phyloP scores from a whole-genome alignment of 2,329 filamentous ascomycete genomes.

The Hypoxylon sp. region DNA sequence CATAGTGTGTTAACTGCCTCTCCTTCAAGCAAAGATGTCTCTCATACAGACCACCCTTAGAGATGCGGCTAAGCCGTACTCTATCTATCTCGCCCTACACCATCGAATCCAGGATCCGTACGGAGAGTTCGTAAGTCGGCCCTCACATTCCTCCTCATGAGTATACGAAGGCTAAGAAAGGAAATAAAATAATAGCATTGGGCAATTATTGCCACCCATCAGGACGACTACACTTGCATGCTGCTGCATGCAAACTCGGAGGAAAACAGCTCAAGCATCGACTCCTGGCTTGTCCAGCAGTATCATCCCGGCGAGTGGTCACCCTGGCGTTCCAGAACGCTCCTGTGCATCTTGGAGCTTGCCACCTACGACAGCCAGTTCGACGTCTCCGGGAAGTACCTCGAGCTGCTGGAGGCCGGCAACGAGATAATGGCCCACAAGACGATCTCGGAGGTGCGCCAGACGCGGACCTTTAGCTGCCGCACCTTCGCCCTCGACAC shows the following conservation, averaged over 20 bases:
- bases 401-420: background rate
- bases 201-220: conserved; percentile 3
- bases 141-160: background rate
- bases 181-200: conserved; percentile 6
- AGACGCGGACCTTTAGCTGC: background rate
- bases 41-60: too few species aligned
- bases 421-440: background rate
- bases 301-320: background rate
- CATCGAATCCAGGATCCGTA: background rate
- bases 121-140: conserved; percentile 9
- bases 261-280: too few species aligned
- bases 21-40: background rate
- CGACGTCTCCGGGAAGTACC: background rate
- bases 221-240: background rate
- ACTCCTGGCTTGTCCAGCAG: background rate
- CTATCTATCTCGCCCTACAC: conserved; percentile 8
- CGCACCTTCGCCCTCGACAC: conserved; percentile 12
- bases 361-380: background rate
- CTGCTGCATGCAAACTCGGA: background rate
- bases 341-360: conserved; percentile 13
- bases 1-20: background rate
- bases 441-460: background rate
- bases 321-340: background rate
- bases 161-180: background rate
- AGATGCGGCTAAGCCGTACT: background rate